phyloP scores from a whole-genome alignment of 768 basidiomycete species.

The Suillus weaverae region DNA sequence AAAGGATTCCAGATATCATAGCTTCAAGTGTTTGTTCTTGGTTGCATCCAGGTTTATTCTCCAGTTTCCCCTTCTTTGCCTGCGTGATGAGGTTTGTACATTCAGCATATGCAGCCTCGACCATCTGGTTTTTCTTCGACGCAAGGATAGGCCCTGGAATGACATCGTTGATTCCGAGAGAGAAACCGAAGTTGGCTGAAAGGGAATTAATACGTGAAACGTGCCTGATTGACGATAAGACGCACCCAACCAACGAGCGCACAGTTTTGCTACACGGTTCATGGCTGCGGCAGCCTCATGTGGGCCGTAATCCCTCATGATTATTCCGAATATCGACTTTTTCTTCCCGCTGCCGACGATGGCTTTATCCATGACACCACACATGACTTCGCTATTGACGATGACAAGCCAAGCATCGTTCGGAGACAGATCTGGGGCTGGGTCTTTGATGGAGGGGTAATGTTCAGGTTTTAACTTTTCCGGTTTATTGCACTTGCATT shows the following conservation, averaged over 20 bases:
- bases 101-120: conserved; percentile 84
- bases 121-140: conserved; percentile 78
- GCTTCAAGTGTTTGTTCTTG: conserved; percentile 97
- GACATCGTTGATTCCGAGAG: conserved; percentile 97
- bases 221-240: conserved; percentile 8
- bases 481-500: conserved; percentile 91
- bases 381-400: conserved; percentile 98
- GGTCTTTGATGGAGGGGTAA: conserved; percentile 52
- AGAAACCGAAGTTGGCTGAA: conserved; percentile 95
- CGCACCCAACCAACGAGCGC: conserved; percentile 89
- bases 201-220: conserved; percentile 14
- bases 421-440: conserved; percentile 83
- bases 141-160: conserved; percentile 90
- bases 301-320: conserved; percentile 94
- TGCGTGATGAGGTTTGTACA: conserved; percentile 85
- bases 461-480: conserved; percentile 71
- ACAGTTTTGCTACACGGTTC: conserved; percentile 94
- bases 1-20: conserved; percentile 90
- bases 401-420: conserved; percentile 99
- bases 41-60: conserved; percentile 97
- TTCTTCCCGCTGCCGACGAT: conserved; percentile 98
- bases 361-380: conserved; percentile 98
- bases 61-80: conserved; percentile 88
- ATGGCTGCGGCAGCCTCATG: conserved; percentile 94
- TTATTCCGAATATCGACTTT: conserved; percentile 98